Evolutionary conservation across 495 filamentous ascomycete species (phyloP).

Genomic region (Saxispiralis lemnorum): DNA sequence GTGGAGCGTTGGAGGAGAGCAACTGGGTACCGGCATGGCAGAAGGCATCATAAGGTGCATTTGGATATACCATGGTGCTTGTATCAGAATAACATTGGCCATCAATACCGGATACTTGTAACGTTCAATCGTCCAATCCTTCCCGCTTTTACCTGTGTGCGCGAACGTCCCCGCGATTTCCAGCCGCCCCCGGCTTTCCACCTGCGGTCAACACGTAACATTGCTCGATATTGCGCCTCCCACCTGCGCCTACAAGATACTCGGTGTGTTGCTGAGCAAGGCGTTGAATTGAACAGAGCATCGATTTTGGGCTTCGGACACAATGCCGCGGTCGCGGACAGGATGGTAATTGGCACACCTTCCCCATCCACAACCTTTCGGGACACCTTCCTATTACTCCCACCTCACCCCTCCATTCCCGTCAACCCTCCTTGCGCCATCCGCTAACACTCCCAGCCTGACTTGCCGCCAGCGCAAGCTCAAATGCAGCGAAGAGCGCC

Average conservation of each 20-base stretch:
- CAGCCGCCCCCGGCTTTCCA: too few relatives aligned
- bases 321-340: constrained; percentile 29
- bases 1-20: background rate
- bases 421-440: constrained; percentile 1
- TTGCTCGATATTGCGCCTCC: too few relatives aligned
- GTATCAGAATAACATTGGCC: too few relatives aligned
- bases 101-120: too few relatives aligned
- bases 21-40: constrained; percentile 14
- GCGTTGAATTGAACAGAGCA: too few relatives aligned
- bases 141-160: too few relatives aligned
- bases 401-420: constrained; percentile 1
- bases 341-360: constrained; percentile 29
- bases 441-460: constrained; percentile 22
- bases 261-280: too few relatives aligned
- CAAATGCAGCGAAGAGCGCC: constrained; percentile 46
- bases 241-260: too few relatives aligned
- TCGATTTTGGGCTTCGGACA: background rate
- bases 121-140: too few relatives aligned
- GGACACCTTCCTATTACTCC: constrained; percentile 7
- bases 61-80: too few relatives aligned
- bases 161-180: too few relatives aligned
- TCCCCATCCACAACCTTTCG: constrained; percentile 4
- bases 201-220: too few relatives aligned
- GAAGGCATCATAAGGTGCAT: background rate
- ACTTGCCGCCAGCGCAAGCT: constrained; percentile 44